Conservation (phyloP, 2,329 filamentous ascomycete genomes). For the Fusarium pseudoanthophilum region DNA sequence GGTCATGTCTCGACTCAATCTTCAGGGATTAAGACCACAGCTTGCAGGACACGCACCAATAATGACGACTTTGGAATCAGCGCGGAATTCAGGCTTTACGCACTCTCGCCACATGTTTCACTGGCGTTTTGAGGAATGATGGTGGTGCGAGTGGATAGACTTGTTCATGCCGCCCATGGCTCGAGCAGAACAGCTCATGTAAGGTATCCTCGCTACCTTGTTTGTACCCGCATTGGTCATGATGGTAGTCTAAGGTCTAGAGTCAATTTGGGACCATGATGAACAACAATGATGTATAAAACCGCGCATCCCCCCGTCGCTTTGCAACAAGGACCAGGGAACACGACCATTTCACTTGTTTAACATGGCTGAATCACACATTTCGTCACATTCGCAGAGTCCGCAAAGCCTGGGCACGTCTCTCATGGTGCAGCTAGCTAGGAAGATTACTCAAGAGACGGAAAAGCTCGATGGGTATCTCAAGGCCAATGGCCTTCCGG, state of each 20-base stretch:
- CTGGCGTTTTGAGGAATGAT: conserved; percentile 3
- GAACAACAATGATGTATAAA: conserved; percentile 18
- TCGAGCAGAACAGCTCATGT: conserved; percentile 3
- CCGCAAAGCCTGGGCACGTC: conserved; percentile 44
- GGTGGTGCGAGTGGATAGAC: conserved; percentile 15
- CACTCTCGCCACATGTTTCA: conserved; percentile 18
- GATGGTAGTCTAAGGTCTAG: conserved; percentile 1
- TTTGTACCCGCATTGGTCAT: conserved; percentile 16
- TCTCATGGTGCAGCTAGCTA: conserved; percentile 58
- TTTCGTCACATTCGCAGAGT: conserved; percentile 51
- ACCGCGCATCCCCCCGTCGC: conserved; percentile 13
- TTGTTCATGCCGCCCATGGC: conserved; percentile 3
- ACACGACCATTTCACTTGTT: neutral
- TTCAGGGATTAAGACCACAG: neutral
- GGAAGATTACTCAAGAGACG: conserved; percentile 59
- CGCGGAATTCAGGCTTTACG: neutral
- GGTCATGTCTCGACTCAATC: neutral
- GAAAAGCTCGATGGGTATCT: conserved; percentile 62
- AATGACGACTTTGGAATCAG: neutral
- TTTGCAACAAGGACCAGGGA: neutral
- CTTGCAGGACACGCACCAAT: conserved; percentile 10
- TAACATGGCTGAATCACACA: conserved; percentile 42
- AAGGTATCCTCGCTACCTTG: neutral
- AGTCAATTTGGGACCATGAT: conserved; percentile 7
- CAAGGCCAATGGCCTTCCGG: conserved; percentile 52